Percentiles rank a stretch among this genome's conserved stretches.
These are phyloP conservation scores for Tolypocladium capitatum DNA, from an alignment of 2,329 filamentous ascomycete species.

Conservation along the genomic window DNA sequence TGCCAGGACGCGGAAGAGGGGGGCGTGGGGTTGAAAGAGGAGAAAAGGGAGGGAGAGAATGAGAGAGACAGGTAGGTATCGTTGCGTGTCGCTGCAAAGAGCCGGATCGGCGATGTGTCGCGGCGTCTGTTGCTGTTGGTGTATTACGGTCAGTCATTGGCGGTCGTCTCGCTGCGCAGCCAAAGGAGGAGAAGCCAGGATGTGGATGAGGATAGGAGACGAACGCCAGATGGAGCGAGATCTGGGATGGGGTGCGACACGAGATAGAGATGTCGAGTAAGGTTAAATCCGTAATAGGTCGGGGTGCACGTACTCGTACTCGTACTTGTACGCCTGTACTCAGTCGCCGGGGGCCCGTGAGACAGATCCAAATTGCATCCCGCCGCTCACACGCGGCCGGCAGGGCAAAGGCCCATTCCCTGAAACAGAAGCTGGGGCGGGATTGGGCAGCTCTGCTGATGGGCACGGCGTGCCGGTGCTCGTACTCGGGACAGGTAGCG, in stretches of 20 bases:
- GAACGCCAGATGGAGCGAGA: neutral
- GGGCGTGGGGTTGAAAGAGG: neutral
- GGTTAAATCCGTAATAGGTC: conserved; percentile 1
- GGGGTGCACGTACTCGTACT: neutral
- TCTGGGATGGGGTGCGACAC: neutral
- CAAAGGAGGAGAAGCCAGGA: neutral
- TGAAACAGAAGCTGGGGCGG: conserved; percentile 10
- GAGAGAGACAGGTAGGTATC: neutral
- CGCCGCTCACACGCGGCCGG: conserved; percentile 8
- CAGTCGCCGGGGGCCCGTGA: neutral
- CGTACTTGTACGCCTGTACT: neutral
- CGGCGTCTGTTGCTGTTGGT: neutral
- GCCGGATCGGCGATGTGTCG: neutral
- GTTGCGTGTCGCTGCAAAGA: neutral
- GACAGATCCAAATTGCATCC: conserved; percentile 6
- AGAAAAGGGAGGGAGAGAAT: neutral
- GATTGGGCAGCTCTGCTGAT: conserved; percentile 11
- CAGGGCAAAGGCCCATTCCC: conserved; percentile 10
- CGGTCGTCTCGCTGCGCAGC: neutral
- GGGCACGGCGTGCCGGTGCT: neutral
- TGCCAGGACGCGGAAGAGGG: conserved; percentile 8
- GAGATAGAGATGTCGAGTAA: conserved; percentile 6
- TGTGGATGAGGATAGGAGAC: neutral
- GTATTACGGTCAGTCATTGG: neutral
- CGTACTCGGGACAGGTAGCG: neutral